These are phyloP conservation scores for Pythium biforme DNA, from an alignment of 352 stramenopile species.

Conservation along the genomic window DNA sequence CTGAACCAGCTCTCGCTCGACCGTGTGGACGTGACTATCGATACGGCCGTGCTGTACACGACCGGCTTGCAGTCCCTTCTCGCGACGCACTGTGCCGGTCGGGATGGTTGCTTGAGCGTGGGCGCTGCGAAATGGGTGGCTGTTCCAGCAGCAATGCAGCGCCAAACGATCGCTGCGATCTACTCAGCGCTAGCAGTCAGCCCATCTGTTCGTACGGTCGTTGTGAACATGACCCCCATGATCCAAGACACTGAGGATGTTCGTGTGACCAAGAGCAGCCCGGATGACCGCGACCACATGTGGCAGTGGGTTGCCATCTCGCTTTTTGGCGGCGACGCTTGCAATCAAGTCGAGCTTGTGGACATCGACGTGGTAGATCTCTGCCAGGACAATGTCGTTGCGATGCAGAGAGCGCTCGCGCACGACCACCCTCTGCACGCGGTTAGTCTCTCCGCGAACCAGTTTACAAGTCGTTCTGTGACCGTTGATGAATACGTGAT, in stretches of 20 bases:
- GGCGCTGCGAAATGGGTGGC: not conserved
- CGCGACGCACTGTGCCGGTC: not conserved
- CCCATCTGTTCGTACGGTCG: not conserved
- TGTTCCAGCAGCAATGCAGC: not conserved
- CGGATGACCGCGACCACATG: not conserved
- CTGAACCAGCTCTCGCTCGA: not conserved
- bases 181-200: conserved; percentile 6
- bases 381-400: not conserved
- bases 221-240: not conserved
- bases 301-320: conserved; percentile 13
- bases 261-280: not conserved
- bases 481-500: not conserved
- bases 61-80: conserved; percentile 6
- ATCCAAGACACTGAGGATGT: not conserved
- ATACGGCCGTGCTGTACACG: conserved; percentile 6
- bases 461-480: not conserved
- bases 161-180: conserved; percentile 2
- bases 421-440: not conserved
- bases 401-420: not conserved
- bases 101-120: too few relatives aligned
- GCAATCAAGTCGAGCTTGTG: not conserved
- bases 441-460: not conserved
- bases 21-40: not conserved
- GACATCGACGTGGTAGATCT: conserved; percentile 3
- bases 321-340: not conserved